Base-by-base conservation (phyloP, 306 rosid genomes). In the Cicer chorassanicum region DNA sequence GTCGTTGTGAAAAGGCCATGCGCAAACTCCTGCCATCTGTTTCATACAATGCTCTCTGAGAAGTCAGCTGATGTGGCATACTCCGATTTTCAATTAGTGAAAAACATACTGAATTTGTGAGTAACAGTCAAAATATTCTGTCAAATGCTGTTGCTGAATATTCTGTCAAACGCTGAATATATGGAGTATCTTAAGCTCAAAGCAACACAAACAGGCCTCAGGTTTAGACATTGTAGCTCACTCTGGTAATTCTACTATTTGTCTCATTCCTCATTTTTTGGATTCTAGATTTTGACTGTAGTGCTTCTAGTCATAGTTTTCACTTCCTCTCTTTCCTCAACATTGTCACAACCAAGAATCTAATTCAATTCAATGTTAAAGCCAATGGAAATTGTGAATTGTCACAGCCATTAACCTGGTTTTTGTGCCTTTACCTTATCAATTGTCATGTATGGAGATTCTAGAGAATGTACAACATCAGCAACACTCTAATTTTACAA, bases 201-300 rank as follows among this genome's bases (percentile, higher is more conserved):
- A 16, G 38, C 51, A 65, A 65, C 15, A 63, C 29, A 40, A 63
- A 4, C 49, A 8, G 68, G 29, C 29, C 49, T 63, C 48, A 9
- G 48, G 70, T 43, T 42, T 2, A 65, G 12, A 11, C 51, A 18
- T 16, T 14, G 21, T 64, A 41, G 50, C 50, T 65, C 38, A 65
- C 14, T 41, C 36, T 9, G 70, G 70, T 65, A 43, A 65, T 65
- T 65, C 16, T 43, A 42, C 18, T 65, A 43, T 65, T 43, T 42
- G 10, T 18, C 54, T 18, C 0, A 0, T 18, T 39, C 29, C 24
- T 42, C 9, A 21, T 42, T 65, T 65, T 19, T 42, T 65, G 5
- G 39, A 9, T 15, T 16, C 38, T 65, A 18, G 70, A 42, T 65
- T 18, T 65, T 65, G 8, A 36, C 12, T 42, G 42, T 5, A 1